A percentile compares a stretch with the other conserved stretches of the same genome.
phyloP scores from a whole-genome alignment of 1,139 yeast genomes.

The Arxiozyma heterogenica region DNA sequence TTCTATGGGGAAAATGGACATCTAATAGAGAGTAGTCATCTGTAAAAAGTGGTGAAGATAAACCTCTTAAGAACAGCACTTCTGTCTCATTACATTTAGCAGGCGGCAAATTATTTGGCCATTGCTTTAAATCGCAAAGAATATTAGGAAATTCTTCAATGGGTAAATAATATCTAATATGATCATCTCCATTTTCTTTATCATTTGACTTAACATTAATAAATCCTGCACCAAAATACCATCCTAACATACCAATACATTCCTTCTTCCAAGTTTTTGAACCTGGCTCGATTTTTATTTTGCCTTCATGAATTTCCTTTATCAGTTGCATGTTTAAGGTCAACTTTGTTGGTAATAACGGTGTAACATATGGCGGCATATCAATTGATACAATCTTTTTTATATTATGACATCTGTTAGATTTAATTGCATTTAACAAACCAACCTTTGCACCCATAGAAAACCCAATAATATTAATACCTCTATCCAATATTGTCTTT shows the following conservation, averaged over 20 bases:
- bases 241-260: conserved; percentile 15
- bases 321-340: conserved; percentile 16
- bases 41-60: conserved; percentile 17
- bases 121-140: conserved; percentile 15
- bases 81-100: conserved; percentile 7
- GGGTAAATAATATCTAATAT: conserved; percentile 21
- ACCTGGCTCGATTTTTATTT: conserved; percentile 20
- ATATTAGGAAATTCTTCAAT: conserved; percentile 21
- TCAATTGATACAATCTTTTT: conserved; percentile 25
- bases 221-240: conserved; percentile 27
- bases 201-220: conserved; percentile 13
- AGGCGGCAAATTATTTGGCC: conserved; percentile 15
- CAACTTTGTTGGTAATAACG: conserved; percentile 16
- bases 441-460: conserved; percentile 30
- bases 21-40: conserved; percentile 14
- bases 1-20: conserved; percentile 15
- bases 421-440: conserved; percentile 16
- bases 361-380: conserved; percentile 26
- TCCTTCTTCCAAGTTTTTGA: conserved; percentile 19
- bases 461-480: conserved; percentile 25
- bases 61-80: conserved; percentile 22
- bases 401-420: conserved; percentile 12
- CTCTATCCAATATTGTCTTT: conserved; percentile 8
- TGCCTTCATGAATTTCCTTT: conserved; percentile 15
- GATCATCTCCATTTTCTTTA: conserved; percentile 3